Percentiles rank a stretch among this genome's conserved stretches.
phyloP scores from a whole-genome alignment of 306 rosid species.

The Astragalus membranaceus region DNA sequence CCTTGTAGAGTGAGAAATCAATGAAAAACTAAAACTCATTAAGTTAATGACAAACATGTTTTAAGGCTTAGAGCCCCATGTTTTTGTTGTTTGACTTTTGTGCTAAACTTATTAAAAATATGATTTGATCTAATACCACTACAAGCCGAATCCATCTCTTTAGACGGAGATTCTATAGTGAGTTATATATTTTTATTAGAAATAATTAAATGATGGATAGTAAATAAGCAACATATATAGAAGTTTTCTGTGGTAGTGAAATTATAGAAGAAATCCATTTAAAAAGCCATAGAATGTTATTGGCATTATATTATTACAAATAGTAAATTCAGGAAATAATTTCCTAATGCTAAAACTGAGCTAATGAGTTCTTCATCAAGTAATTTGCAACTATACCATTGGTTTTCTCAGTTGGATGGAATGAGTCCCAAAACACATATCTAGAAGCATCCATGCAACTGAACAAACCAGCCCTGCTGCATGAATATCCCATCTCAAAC shows the following conservation, averaged over 20 bases:
- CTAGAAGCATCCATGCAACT: slow-evolving; percentile 76
- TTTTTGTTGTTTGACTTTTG: too few species aligned
- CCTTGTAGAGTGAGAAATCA: too few species aligned
- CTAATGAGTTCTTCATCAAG: slow-evolving; percentile 16
- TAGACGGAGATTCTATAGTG: too few species aligned
- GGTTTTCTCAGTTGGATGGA: slow-evolving; percentile 53
- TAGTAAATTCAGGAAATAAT: background rate
- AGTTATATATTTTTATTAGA: too few species aligned
- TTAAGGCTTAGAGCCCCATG: too few species aligned
- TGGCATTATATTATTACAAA: background rate
- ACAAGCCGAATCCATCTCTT: too few species aligned
- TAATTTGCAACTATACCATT: slow-evolving; percentile 36
- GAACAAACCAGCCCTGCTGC: slow-evolving; percentile 40
- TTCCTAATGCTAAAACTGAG: slow-evolving; percentile 19
- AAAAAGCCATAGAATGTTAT: background rate
- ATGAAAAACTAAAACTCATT: too few species aligned
- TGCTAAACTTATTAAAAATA: too few species aligned
- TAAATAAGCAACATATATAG: too few species aligned
- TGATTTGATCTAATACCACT: too few species aligned
- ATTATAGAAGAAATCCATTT: background rate
- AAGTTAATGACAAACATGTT: too few species aligned
- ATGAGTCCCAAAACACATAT: slow-evolving; percentile 57
- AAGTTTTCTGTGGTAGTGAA: background rate
- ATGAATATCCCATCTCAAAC: slow-evolving; percentile 85
- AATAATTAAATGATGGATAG: too few species aligned